These are phyloP conservation scores for Suillus brevipes DNA, from an alignment of 768 basidiomycete genomes.

Conservation along the genomic window DNA sequence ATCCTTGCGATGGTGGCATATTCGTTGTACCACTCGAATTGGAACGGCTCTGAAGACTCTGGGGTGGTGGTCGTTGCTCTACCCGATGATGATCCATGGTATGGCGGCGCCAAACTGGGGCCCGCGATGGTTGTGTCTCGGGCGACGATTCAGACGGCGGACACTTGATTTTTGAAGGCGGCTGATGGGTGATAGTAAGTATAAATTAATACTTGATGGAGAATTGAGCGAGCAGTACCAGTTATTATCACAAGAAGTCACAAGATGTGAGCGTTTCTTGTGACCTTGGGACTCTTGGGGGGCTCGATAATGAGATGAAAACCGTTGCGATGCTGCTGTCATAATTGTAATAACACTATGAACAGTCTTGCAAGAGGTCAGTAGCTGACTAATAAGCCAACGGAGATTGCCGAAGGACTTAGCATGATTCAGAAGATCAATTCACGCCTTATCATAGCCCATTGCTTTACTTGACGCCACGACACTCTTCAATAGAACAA, in stretches of 20 bases:
- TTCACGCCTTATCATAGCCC: too few relatives aligned
- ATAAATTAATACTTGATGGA: not conserved
- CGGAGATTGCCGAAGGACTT: too few relatives aligned
- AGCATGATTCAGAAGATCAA: too few relatives aligned
- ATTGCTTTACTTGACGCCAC: too few relatives aligned
- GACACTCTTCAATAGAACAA: too few relatives aligned
- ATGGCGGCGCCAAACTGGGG: conserved; percentile 45
- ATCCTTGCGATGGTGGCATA: conserved; percentile 7
- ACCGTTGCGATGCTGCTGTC: too few relatives aligned
- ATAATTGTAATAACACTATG: too few relatives aligned
- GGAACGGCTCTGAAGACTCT: conserved; percentile 17
- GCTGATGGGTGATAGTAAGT: conserved; percentile 41
- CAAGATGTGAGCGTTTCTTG: conserved; percentile 84
- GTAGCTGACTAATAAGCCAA: too few relatives aligned
- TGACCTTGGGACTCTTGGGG: conserved; percentile 71
- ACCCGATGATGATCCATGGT: conserved; percentile 19
- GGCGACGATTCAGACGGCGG: conserved; percentile 67
- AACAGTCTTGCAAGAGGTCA: too few relatives aligned
- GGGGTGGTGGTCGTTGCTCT: conserved; percentile 16
- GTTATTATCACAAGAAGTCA: conserved; percentile 88
- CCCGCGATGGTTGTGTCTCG: conserved; percentile 67
- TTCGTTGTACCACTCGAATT: conserved; percentile 6
- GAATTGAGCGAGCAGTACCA: conserved; percentile 51
- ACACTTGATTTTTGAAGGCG: conserved; percentile 88
- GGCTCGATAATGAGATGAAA: conserved; percentile 88